These are phyloP conservation scores for Noccaea caerulescens DNA, from an alignment of 345 rosid genomes.

Conservation along the genomic window DNA sequence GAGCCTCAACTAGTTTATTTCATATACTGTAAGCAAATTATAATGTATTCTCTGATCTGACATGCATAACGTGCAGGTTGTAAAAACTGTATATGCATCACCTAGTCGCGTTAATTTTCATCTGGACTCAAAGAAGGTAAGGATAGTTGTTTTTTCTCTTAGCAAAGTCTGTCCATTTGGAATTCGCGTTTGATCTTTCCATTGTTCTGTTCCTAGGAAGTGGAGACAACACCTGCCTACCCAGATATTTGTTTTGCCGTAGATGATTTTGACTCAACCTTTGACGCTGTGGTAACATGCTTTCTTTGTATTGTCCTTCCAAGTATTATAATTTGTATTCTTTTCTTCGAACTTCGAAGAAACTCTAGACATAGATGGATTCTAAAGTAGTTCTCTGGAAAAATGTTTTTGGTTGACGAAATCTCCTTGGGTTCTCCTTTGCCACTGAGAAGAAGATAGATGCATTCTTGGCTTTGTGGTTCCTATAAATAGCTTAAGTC, in stretches of 20 bases:
- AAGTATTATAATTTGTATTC: conserved; percentile 8
- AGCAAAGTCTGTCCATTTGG: conserved; percentile 7
- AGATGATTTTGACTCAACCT: conserved; percentile 96
- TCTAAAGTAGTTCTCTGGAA: conserved; percentile 8
- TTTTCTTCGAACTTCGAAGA: background rate
- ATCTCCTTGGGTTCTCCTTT: conserved; percentile 3
- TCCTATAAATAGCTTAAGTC: conserved; percentile 11
- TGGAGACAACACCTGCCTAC: conserved; percentile 90
- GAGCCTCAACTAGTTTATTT: conserved; percentile 11
- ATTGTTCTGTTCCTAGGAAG: conserved; percentile 60
- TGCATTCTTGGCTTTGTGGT: conserved; percentile 13
- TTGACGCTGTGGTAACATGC: conserved; percentile 88
- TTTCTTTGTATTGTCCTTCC: conserved; percentile 5
- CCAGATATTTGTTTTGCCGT: conserved; percentile 97
- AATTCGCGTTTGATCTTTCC: conserved; percentile 41
- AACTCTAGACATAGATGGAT: conserved; percentile 8
- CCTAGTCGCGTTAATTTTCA: conserved; percentile 94
- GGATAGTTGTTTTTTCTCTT: conserved; percentile 30
- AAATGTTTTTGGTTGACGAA: conserved; percentile 9
- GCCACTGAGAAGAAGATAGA: conserved; percentile 1
- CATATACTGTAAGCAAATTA: background rate
- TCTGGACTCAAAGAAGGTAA: conserved; percentile 88
- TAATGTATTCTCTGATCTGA: conserved; percentile 33
- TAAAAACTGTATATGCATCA: conserved; percentile 96
- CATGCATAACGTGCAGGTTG: conserved; percentile 62